A percentile compares a stretch with the other conserved stretches of the same genome.
Evolutionary conservation across 2,329 filamentous ascomycete genomes (phyloP).

Genomic region (Monosporascus sp.): DNA sequence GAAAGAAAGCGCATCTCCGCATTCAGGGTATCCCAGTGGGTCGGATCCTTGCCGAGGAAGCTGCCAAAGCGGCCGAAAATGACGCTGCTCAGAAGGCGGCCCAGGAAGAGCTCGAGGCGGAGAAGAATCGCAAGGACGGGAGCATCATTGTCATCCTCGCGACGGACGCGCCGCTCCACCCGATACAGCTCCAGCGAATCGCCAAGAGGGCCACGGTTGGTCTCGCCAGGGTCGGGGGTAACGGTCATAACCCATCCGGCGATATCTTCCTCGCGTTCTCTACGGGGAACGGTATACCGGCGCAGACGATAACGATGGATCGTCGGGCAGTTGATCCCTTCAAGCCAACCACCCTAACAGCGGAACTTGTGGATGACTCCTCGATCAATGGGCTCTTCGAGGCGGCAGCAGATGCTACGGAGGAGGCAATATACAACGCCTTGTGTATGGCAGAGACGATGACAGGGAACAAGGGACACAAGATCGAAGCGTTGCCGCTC

Average conservation of each 20-base stretch:
- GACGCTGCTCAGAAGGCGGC: conserved; percentile 23
- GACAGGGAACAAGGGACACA: conserved; percentile 45
- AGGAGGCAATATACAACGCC: conserved; percentile 62
- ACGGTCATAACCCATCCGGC: conserved; percentile 56
- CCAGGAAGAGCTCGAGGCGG: conserved; percentile 19
- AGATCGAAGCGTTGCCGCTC: conserved; percentile 44
- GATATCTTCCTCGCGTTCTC: conserved; percentile 65
- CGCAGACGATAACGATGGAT: conserved; percentile 31
- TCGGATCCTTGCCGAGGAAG: conserved; percentile 44
- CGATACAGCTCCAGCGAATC: conserved; percentile 50
- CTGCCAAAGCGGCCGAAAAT: conserved; percentile 16
- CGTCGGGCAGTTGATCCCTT: conserved; percentile 34
- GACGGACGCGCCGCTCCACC: conserved; percentile 56
- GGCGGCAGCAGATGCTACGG: conserved; percentile 55
- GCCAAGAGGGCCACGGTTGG: conserved; percentile 58
- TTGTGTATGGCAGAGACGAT: conserved; percentile 57
- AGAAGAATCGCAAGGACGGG: conserved; percentile 52
- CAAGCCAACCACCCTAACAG: conserved; percentile 28
- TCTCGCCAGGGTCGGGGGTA: conserved; percentile 53
- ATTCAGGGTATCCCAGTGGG: conserved; percentile 59
- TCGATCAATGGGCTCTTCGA: conserved; percentile 58
- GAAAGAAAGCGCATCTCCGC: conserved; percentile 47
- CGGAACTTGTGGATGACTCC: conserved; percentile 49
- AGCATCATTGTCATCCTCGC: conserved; percentile 56
- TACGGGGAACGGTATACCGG: conserved; percentile 48